phyloP scores from a whole-genome alignment of 1,284 basidiomycete species.

The Cryptococcus deneoformans region DNA sequence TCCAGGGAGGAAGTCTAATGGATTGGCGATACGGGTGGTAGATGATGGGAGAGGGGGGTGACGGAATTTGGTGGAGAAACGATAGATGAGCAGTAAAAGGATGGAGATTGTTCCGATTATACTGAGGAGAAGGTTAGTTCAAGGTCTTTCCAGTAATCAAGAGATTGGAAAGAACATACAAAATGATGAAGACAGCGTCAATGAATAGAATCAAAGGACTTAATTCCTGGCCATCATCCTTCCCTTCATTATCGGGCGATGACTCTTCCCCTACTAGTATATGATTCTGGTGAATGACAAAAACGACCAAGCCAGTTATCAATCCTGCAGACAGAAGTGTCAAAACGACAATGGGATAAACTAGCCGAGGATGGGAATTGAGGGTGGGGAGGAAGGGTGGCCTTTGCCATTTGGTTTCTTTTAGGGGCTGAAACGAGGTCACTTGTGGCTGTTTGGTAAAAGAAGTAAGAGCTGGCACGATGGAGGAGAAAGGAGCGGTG shows the following conservation, averaged over 20 bases:
- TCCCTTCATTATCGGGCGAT: neutral
- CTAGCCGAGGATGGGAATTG: neutral
- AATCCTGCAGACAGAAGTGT: constrained; percentile 3
- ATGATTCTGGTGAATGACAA: constrained; percentile 2
- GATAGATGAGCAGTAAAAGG: constrained; percentile 18
- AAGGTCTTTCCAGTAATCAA: neutral
- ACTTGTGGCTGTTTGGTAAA: too few relatives aligned
- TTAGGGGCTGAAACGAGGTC: neutral
- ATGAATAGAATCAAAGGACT: constrained; percentile 7
- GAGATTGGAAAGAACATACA: constrained; percentile 6
- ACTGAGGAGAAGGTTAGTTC: neutral
- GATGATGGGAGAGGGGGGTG: neutral
- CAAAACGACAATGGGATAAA: neutral
- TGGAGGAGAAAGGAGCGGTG: too few relatives aligned
- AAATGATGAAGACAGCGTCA: constrained; percentile 14
- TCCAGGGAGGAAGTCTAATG: constrained; percentile 10
- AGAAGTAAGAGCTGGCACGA: too few relatives aligned
- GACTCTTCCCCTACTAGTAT: neutral
- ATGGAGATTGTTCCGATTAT: constrained; percentile 12
- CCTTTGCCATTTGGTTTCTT: neutral
- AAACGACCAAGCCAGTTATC: constrained; percentile 9
- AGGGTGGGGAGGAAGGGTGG: neutral
- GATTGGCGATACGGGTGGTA: neutral
- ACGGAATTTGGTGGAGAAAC: constrained; percentile 4
- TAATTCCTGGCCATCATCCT: neutral